Percentiles rank a stretch among this genome's conserved stretches.
Evolutionary conservation across 352 stramenopile genomes (phyloP).

Genomic region (Phytophthora meadii): DNA sequence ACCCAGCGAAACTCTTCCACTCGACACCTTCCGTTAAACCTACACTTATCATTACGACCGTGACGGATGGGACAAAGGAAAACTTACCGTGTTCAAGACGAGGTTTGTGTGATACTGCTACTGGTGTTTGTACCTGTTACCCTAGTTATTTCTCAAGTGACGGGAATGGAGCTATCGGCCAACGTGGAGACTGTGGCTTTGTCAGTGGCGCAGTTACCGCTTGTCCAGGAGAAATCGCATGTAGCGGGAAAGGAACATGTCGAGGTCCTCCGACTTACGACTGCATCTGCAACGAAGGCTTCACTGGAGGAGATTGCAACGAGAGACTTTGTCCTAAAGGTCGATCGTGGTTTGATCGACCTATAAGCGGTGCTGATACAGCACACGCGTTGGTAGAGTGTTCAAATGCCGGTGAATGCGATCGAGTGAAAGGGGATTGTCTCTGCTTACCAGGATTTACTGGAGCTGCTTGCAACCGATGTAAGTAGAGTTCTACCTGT

Average conservation of each 20-base stretch:
- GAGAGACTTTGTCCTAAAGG: conserved; percentile 71
- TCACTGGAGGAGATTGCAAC: conserved; percentile 75
- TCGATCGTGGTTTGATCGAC: conserved; percentile 75
- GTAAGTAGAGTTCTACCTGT: conserved; percentile 30
- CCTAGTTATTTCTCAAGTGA: conserved; percentile 85
- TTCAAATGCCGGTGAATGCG: conserved; percentile 74
- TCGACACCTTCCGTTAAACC: conserved; percentile 53
- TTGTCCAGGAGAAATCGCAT: conserved; percentile 77
- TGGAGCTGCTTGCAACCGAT: conserved; percentile 73
- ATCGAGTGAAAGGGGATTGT: conserved; percentile 76
- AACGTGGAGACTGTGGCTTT: conserved; percentile 93
- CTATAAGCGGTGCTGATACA: conserved; percentile 45
- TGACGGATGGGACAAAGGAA: conserved; percentile 91
- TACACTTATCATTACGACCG: conserved; percentile 56
- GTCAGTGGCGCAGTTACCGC: conserved; percentile 63
- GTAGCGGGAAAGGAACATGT: conserved; percentile 77
- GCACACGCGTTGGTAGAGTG: conserved; percentile 72
- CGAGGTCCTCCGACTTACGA: conserved; percentile 77
- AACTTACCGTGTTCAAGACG: conserved; percentile 86
- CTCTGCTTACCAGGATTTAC: conserved; percentile 69
- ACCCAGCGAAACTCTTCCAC: conserved; percentile 56
- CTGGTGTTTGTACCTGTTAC: conserved; percentile 88
- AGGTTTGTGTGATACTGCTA: conserved; percentile 78
- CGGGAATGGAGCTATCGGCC: conserved; percentile 79
- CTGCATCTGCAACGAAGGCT: conserved; percentile 84